Evolutionary conservation across 306 rosid species (phyloP), one percentile per base, ranked within the genome.

Genomic region (Pterocarpus santalinus): DNA sequence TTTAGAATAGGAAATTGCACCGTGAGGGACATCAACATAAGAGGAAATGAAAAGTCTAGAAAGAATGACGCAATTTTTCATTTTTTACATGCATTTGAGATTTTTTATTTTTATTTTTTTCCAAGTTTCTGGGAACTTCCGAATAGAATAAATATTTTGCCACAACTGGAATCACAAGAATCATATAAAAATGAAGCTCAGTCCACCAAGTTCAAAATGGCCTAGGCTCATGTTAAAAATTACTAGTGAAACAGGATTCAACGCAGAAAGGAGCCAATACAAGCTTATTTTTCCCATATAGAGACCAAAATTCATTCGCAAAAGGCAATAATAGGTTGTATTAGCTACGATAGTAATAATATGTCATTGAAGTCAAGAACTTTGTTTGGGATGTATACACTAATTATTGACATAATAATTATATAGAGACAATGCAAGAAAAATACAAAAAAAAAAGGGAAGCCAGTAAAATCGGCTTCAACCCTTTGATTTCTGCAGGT

Each of bases 381-480:
- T 58, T 76, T 81, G 61, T 58, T 81, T 63, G 69, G 51, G 81
- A 71, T 46, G 88, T 81, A 70, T 84, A 73, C 80, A 72, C 53
- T 47, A 47, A 47, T 47, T 47, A 47, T 51, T 49, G 79, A 75
- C 86, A 84, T 77, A 69, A 76, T 65, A 82, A 22, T 57, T 16
- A 64, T 43, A 73, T 43, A 5, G 83, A 81, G 79, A 33, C 67
- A 79, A 76, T 51, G 79, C 81, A 65, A 76, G 46, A 22, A 76
- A 84, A 80, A 65, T 55, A 75, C 68, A 77, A 55, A 13, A 66
- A 77, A 47, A 13, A 58, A 72, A 55, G 81, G 87, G 77, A 73
- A 83, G 92, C 94, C 94, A 88, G 69, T 87, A 90, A 94, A 92
- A 84, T 58, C 44, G 87, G 90, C 90, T 75, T 77, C 91, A 65